Evolutionary conservation across 169 alveolate genomes (phyloP).

Genomic region (Cryptosporidium ubiquitum): DNA sequence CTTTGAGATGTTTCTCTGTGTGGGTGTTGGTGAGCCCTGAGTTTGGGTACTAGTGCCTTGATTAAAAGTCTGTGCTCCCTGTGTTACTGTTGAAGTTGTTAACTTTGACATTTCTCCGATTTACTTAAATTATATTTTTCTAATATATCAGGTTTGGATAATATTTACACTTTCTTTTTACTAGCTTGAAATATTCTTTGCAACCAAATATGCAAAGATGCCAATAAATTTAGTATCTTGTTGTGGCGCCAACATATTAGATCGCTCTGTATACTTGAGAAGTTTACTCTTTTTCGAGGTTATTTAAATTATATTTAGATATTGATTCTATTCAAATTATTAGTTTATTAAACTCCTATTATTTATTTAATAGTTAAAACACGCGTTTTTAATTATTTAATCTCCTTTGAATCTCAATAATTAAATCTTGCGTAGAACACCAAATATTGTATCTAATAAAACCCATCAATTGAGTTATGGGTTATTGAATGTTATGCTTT

Average conservation of each 20-base stretch:
- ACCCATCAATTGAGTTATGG: too few relatives aligned
- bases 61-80: not conserved
- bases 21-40: not conserved
- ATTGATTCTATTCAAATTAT: not conserved
- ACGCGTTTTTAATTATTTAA: too few relatives aligned
- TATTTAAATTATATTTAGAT: not conserved
- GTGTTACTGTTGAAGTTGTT: not conserved
- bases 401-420: too few relatives aligned
- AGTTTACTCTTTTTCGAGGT: slow-evolving; percentile 23
- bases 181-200: not conserved
- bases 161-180: not conserved
- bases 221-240: not conserved
- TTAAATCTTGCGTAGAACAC: too few relatives aligned
- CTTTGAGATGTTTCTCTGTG: slow-evolving; percentile 14
- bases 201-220: not conserved
- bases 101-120: not conserved
- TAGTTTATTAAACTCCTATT: not conserved
- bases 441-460: too few relatives aligned
- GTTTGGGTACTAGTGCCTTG: slow-evolving; percentile 14
- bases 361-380: too few relatives aligned
- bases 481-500: too few relatives aligned
- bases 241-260: slow-evolving; percentile 2
- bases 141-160: not conserved
- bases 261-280: slow-evolving; percentile 6
- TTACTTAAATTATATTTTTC: not conserved